Base-by-base conservation (phyloP, 1,139 yeast genomes). In the Yamadazyma oceani region DNA sequence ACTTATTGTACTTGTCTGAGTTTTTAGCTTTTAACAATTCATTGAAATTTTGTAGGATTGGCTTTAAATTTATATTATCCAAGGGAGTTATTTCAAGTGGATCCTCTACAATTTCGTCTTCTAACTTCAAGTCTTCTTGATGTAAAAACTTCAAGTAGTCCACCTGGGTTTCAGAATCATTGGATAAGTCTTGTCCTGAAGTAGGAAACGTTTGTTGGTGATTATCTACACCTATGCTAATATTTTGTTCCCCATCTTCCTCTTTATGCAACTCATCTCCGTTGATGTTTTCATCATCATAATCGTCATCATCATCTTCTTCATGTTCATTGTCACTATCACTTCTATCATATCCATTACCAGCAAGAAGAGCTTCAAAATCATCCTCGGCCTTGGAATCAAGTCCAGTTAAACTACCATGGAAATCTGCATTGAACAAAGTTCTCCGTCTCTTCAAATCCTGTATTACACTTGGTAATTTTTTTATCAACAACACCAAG, bases 11-110 rank as follows among this genome's bases (percentile, higher is more conserved):
- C 34, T 48, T 48, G 4, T 41, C 39, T 1, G 19, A 27, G 31
- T 51, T 43, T 24, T 44, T 49, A 7, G 28, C 22, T 33, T 46
- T 45, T 17, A 55, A 36, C 24, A 49, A 39, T n/a, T 23, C 21
- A 6, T 46, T 37, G 33, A 57, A 57, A 15, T 51, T 51, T 12
- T 34, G 42, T 16, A 57, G 44, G 10, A 55, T 45, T 17, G 50
- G 53, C 26, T 79, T 82, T 7, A 88, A 77, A 51, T 90, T 82
- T 30, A 90, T 63, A 30, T 67, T 64, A 51, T 92, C 97, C 41
- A 92, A 66, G 1, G 95, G 82, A 2, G 89, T 83, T 35, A 83
- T 80, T 3, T 85, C 77, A 47, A 87, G 71, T 3, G 96, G 90
- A 59, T 92, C 96, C 52, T 89, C 97, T 17, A 73, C 75, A 5